Evolutionary conservation across 495 filamentous ascomycete species (phyloP), one percentile per base, ranked within the genome.

Genomic region (Penicilliopsis zonata): DNA sequence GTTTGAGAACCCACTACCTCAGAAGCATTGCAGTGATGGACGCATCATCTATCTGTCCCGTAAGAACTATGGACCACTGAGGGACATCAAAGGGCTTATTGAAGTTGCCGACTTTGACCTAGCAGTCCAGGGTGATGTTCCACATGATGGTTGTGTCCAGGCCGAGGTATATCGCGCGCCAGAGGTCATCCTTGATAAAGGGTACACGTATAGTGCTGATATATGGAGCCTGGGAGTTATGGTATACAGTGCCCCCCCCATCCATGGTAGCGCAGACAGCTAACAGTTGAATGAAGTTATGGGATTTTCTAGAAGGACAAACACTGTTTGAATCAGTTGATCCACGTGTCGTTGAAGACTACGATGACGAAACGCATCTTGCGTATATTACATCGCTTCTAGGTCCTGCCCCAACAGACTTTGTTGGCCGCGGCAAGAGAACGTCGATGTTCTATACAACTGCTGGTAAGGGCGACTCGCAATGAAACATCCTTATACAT

Each of bases 181-280:
- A 23, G 63, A 65, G 35, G 61, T 65, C 9, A 54, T 64, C 22
- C 48, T 64, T 20, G 54, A 55, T 20, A 48, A 48, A 12, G 43
- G 52, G 3, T 67, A 51, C 45, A 44, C 47, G 28, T 43, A 47
- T 18, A 56, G 47, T 22, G 54, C 59, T 10, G 59, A 67, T 43
- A 63, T 68, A 27, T 67, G 63, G 61, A 64, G 49, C 38, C 37
- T 57, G 15, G 59, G 56, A 31, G 50, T 53, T 23, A 52, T 63
- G 35, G 59, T 65, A 42, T 31, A 35, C n/a, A 32, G 14, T 13
- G 3, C 26, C 14, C 19, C 15, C 13, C 15, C 13, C 12, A 16
- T 20, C 21, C 9, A 18, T 14, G 9, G 23, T 18, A 3, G 29
- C 5, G n/a, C 10, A 31, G 13, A 20, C 26, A 31, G 10, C 37